Base-by-base conservation (phyloP, 2,329 filamentous ascomycete genomes). In the Fusarium sp. region DNA sequence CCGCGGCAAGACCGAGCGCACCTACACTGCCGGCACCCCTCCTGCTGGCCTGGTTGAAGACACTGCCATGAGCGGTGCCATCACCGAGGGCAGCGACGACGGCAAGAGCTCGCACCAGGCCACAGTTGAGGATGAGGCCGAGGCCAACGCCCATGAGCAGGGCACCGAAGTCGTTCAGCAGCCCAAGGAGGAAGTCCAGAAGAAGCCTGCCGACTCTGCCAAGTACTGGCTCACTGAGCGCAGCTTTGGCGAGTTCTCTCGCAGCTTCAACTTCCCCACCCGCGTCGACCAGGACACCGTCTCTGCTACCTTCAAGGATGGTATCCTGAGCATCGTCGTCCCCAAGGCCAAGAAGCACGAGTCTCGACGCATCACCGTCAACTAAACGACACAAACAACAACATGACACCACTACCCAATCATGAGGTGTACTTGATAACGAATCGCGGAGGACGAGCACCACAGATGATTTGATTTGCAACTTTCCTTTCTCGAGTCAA, bases 201-300 rank as follows among this genome's bases (percentile, higher is more conserved):
- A 81, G 68, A 81, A 83, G 71, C 75, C 81, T 6, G 77, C 77
- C 58, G 84, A 86, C 69, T 82, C 85, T 52, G 82, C 85, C 77
- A 92, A 90, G 83, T 95, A 91, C 87, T 96, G 93, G 94, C 85
- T 91, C 71, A 86, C 87, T 38, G 91, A 94, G 84, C 90, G 91
- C 76, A 88, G 86, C 69, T 84, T 92, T 67, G 92, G 92, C 80
- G 88, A 91, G 74, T 94, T 94, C 84, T 87, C 89, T 58, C 89
- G 92, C 73, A 89, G 87, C 68, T 94, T 94, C 85, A 89, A 85
- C 81, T 94, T 94, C 85, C 91, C 92, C 1, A 83, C 83, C 62
- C 88, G 88, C 31, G 87, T 94, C 70, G 90, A 93, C 78, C 88
- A 90, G 77, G 89, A 91, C 18, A 83, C 78, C 4, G 92, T 94